Conservation (phyloP, 2,329 filamentous ascomycete genomes). For the Atkinsonella texensis region DNA sequence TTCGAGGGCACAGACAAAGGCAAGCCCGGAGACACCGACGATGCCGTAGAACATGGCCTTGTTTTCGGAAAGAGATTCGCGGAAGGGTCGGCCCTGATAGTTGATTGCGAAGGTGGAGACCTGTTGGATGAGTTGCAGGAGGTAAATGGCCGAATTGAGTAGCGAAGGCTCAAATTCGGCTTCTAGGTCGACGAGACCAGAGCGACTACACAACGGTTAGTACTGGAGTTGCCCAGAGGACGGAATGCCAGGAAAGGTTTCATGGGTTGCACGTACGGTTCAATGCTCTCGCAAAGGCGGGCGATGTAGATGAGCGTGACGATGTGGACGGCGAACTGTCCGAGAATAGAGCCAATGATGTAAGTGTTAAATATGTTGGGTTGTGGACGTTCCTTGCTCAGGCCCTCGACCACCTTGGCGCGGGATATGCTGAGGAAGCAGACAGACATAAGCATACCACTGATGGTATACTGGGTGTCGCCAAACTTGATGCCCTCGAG, state of each 20-base stretch:
- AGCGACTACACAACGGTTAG: conserved; percentile 25
- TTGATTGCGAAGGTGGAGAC: conserved; percentile 99
- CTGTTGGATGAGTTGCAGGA: conserved; percentile 95
- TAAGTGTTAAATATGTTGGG: conserved; percentile 99
- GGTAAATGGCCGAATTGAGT: conserved; percentile 92
- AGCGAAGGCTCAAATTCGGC: conserved; percentile 88
- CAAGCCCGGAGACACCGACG: conserved; percentile 75
- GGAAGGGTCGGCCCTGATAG: conserved; percentile 96
- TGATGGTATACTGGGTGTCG: conserved; percentile 96
- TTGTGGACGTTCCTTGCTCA: conserved; percentile 94
- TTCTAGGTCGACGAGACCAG: conserved; percentile 68
- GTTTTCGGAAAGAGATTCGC: conserved; percentile 90
- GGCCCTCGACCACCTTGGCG: conserved; percentile 84
- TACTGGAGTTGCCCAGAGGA: conserved; percentile 13
- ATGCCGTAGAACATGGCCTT: conserved; percentile 98
- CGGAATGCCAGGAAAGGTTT: neutral
- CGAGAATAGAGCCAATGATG: conserved; percentile 94
- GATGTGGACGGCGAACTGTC: conserved; percentile 94
- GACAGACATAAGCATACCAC: conserved; percentile 98
- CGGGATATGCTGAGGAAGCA: conserved; percentile 99
- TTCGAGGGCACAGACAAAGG: conserved; percentile 90
- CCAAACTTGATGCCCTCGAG: conserved; percentile 98
- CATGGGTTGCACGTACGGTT: conserved; percentile 51
- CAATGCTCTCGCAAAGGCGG: conserved; percentile 71
- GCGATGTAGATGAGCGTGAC: conserved; percentile 89